phyloP scores from a whole-genome alignment of 805 yeast species.

The Pichia gijzeniarum region DNA sequence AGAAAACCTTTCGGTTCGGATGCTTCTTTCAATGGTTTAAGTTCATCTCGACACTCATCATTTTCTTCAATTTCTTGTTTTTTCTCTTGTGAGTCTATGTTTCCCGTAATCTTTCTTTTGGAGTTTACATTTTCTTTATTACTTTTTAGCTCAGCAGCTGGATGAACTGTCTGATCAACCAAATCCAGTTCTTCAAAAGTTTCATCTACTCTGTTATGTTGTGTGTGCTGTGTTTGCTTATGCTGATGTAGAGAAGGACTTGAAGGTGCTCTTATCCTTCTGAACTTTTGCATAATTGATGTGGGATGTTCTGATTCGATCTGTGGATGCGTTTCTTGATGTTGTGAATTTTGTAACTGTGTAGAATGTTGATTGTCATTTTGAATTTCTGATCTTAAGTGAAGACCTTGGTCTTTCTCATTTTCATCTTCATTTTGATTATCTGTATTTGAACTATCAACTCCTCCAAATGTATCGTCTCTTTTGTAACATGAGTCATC shows the following conservation, averaged over 20 bases:
- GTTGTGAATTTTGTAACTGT: not conserved
- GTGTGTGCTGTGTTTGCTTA: conserved; percentile 1
- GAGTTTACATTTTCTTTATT: not conserved
- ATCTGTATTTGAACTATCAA: not conserved
- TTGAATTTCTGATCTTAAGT: not conserved
- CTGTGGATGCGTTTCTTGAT: no score
- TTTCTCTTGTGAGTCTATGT: not conserved
- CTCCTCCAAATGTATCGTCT: not conserved
- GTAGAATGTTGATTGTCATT: not conserved
- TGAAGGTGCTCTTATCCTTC: conserved; percentile 31
- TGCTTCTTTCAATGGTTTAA: conserved; percentile 12
- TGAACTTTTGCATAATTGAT: conserved; percentile 28
- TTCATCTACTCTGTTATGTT: conserved; percentile 5
- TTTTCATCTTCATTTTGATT: not conserved
- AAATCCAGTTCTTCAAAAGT: conserved; percentile 25
- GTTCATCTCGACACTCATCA: conserved; percentile 13
- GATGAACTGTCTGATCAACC: conserved; percentile 9
- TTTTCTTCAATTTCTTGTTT: conserved; percentile 1
- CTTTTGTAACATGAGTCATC: not conserved
- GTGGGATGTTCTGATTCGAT: conserved; percentile 11
- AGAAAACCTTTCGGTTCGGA: conserved; percentile 18
- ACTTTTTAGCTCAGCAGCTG: not conserved
- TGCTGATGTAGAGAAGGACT: conserved; percentile 21
- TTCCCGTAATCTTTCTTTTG: not conserved
- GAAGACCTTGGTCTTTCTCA: not conserved